A percentile compares a stretch with the other conserved stretches of the same genome.
These are phyloP conservation scores for Lyophyllum semitale DNA, from an alignment of 768 basidiomycete species.

Conservation along the genomic window DNA sequence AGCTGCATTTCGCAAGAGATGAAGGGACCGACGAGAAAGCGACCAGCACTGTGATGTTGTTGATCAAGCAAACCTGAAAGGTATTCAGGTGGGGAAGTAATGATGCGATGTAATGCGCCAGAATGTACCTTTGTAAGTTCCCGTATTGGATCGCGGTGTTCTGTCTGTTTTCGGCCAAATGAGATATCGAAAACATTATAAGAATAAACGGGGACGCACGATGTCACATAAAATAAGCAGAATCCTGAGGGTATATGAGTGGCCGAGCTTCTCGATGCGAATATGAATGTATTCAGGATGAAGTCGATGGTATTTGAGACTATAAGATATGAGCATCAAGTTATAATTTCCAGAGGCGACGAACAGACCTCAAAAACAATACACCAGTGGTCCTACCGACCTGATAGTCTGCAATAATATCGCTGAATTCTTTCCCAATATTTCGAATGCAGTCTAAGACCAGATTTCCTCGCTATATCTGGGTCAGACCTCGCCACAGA, in stretches of 20 bases:
- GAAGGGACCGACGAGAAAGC: conserved; percentile 75
- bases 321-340: conserved; percentile 27
- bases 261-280: conserved; percentile 85
- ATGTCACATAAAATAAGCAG: conserved; percentile 91
- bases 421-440: conserved; percentile 92
- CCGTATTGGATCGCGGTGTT: conserved; percentile 89
- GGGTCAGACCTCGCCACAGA: neutral
- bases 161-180: conserved; percentile 50
- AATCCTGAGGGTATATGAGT: conserved; percentile 80
- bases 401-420: conserved; percentile 93
- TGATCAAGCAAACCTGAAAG: conserved; percentile 77
- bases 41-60: conserved; percentile 89
- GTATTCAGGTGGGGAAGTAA: conserved; percentile 1
- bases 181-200: neutral
- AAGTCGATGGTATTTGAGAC: conserved; percentile 91
- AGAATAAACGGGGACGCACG: conserved; percentile 38
- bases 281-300: conserved; percentile 97
- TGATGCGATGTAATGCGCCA: neutral
- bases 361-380: conserved; percentile 79
- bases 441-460: conserved; percentile 85
- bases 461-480: conserved; percentile 76
- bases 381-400: conserved; percentile 94
- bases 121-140: conserved; percentile 84
- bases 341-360: neutral
- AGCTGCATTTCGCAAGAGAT: neutral